Conservation (phyloP, 73 alveolate genomes). For the Blepharisma stoltei region DNA sequence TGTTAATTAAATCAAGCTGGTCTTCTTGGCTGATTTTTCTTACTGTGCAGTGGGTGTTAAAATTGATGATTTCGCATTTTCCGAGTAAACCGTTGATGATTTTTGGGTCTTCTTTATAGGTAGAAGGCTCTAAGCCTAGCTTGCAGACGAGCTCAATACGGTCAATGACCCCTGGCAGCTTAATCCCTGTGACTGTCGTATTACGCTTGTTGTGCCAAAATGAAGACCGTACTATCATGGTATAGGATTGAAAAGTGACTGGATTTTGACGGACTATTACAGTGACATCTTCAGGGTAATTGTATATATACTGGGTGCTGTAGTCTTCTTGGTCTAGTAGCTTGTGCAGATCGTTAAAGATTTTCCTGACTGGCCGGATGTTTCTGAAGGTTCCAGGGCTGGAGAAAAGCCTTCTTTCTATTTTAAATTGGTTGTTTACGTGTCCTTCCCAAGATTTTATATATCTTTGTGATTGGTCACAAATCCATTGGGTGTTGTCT, state of each 20-base stretch:
- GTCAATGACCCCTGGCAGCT: conserved; percentile 4
- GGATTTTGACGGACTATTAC: not conserved
- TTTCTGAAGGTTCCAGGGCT: not conserved
- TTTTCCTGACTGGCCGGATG: not conserved
- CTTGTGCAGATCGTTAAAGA: not conserved
- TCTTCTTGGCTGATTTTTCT: not conserved
- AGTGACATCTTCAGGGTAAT: not conserved
- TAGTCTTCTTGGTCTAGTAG: not conserved
- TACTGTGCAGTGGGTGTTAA: not conserved
- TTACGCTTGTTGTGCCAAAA: not conserved
- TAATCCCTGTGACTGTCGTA: not conserved
- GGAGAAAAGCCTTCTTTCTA: not conserved
- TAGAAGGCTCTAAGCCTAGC: not conserved
- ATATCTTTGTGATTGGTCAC: conserved; percentile 52
- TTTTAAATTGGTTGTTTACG: conserved; percentile 40
- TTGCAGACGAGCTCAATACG: not conserved
- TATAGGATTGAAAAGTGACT: not conserved
- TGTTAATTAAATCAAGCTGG: not conserved
- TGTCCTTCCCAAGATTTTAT: conserved; percentile 66
- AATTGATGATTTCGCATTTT: not conserved
- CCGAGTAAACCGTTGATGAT: not conserved
- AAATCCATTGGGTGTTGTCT: conserved; percentile 63
- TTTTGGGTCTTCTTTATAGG: not conserved
- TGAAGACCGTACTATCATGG: not conserved
- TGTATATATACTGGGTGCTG: not conserved